Base-by-base conservation (phyloP, 257 asterid species). In the Scutellaria minor region DNA sequence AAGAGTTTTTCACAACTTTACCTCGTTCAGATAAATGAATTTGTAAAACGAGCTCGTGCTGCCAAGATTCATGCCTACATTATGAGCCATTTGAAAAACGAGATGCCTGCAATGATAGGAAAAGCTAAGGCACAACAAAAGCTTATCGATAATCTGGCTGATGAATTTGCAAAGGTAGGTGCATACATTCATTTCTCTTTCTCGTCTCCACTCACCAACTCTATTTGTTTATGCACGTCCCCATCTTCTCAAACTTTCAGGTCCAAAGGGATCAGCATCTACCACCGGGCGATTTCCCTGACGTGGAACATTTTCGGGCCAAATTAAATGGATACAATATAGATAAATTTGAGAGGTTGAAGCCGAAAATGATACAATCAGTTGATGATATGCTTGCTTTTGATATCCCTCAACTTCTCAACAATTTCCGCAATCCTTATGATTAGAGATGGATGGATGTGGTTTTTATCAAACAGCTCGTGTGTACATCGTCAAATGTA, bases 51-150 rank as follows among this genome's bases (percentile, higher is more conserved):
- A 39, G 90, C 95, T 11, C 84, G 96, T 66, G 84, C 93, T 66
- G 97, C 93, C 41, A 90, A 90, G 84, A 90, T 88, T 78, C 97
- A 90, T 70, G 91, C 95, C 65, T 84, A 78, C 75, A 88, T 90
- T 20, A 85, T 90, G 0, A 66, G 97, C 42, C 97, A 90, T 82
- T 76, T 90, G 27, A 90, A 73, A 70, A 90, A 83, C 60, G 95
- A 86, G 81, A 88, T 90, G 97, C 97, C 96, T 66, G 77, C 91
- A 15, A 81, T 90, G 91, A 86, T 90, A 14, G 95, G 95, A 67
- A 90, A 90, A 73, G 86, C 97, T 3, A 90, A 84, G 79, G n/a
- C 86, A 20, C 96, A 90, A 13, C 91, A 90, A 77, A 86, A 84
- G 75, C 93, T 90, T 61, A 71, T 90, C 8, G 95, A 90, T 54